Percentiles rank a stretch among this genome's conserved stretches.
Evolutionary conservation across 441 rosid genomes (phyloP).

Genomic region (Theobroma grandiflorum): DNA sequence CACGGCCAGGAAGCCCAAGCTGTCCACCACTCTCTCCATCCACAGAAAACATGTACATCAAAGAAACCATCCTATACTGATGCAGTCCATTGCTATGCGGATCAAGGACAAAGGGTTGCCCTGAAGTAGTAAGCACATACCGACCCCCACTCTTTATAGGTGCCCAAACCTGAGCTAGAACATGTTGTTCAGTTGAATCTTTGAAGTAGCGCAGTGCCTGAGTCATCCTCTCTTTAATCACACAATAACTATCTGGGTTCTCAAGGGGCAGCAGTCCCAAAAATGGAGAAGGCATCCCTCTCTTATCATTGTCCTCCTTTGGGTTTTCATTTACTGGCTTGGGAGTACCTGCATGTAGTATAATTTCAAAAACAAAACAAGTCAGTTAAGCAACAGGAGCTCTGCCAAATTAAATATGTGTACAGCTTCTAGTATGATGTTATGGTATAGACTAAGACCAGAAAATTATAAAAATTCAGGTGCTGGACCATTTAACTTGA

Average conservation of each 20-base stretch:
- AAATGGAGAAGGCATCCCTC: slow-evolving; percentile 56
- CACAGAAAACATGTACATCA: slow-evolving; percentile 71
- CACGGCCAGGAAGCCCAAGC: slow-evolving; percentile 96
- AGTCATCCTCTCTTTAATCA: slow-evolving; percentile 85
- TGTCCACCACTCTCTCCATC: slow-evolving; percentile 74
- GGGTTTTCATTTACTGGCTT: slow-evolving; percentile 46
- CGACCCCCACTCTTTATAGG: slow-evolving; percentile 72
- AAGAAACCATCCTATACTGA: slow-evolving; percentile 88
- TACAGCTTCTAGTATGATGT: not conserved
- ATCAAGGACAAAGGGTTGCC: slow-evolving; percentile 90
- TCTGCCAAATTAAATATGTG: not conserved
- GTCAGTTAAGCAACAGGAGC: slow-evolving; percentile 2
- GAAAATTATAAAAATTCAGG: not conserved
- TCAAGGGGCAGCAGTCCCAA: slow-evolving; percentile 56
- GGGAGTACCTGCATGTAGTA: slow-evolving; percentile 57
- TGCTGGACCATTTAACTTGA: not conserved
- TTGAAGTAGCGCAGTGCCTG: slow-evolving; percentile 82
- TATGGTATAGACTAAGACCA: not conserved
- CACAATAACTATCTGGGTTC: slow-evolving; percentile 64
- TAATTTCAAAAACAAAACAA: slow-evolving; percentile 26
- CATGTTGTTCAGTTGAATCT: slow-evolving; percentile 82
- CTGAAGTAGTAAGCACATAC: slow-evolving; percentile 78
- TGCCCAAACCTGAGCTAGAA: slow-evolving; percentile 95
- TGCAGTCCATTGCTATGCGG: slow-evolving; percentile 72
- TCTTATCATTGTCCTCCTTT: slow-evolving; percentile 44